Evolutionary conservation across 1,284 basidiomycete species (phyloP), one percentile per base, ranked within the genome.

Genomic region (Pisolithus thermaeus): DNA sequence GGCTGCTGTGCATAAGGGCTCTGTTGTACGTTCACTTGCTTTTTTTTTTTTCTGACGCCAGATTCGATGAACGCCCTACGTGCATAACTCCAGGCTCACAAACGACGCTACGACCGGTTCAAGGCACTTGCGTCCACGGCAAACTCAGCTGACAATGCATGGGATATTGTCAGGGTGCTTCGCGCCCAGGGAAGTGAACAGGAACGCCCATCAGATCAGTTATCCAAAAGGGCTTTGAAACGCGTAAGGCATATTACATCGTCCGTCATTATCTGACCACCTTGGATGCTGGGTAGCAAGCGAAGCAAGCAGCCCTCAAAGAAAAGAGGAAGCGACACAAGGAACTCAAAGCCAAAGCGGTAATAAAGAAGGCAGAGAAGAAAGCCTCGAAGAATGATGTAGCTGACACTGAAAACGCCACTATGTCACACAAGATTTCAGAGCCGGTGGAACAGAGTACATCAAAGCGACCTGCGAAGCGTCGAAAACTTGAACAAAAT

Each of bases 1-100:
- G 80, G 73, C 78, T 14, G 69, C 75, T 52, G 68, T 78, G 11
- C 90, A 93, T 68, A 70, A 76, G 52, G 71, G 70, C 18, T 86
- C 87, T 47, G 80, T 78, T 63, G 90, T 84, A 75, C 68, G 86
- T 81, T 59, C 54, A 63, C 55, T 47, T 51, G 54, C 18, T 20
- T 58, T 51, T 40, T 38, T 28, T 22, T n/a, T n/a, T n/a, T n/a
- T n/a, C n/a, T 20, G 39, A 9, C n/a, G 16, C 18, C 1, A 3
- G 39, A 47, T 44, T 28, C 14, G 1, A 30, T 22, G n/a, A 4
- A n/a, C 42, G 11, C 14, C 32, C 12, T 20, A 42, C 51, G 25
- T 49, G 51, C 50, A 43, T 53, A 50, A 45, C 57, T 58, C 44
- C 60, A 87, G 84, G 79, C 77, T 37, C 86, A 90, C 66, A 69